A percentile compares a stretch with the other conserved stretches of the same genome.
phyloP scores from a whole-genome alignment of 2,329 filamentous ascomycete species.

The Gyromitra esculenta region DNA sequence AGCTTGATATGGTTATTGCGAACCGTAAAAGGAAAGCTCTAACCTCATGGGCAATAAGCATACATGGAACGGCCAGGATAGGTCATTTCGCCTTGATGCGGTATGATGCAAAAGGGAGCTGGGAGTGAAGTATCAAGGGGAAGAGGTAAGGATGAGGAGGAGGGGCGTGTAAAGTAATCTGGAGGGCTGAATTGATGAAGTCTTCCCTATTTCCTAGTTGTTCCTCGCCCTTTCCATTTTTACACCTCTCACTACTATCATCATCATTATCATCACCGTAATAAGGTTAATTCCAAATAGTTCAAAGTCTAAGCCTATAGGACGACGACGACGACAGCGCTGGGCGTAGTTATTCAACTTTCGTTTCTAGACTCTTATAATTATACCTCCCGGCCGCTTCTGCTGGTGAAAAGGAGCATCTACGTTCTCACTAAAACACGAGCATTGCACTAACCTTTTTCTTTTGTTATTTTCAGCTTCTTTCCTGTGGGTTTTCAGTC shows the following conservation, averaged over 20 bases:
- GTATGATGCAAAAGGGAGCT: not conserved
- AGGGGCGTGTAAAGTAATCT: not conserved
- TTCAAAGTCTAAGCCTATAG: constrained; percentile 3
- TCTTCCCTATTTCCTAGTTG: not conserved
- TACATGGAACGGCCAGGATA: not conserved
- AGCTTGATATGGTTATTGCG: constrained; percentile 3
- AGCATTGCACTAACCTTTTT: not conserved
- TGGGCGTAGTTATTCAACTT: constrained; percentile 19
- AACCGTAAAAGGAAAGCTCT: not conserved
- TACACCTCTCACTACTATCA: not conserved
- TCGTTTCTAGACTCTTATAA: not conserved
- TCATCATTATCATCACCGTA: not conserved
- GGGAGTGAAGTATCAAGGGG: not conserved
- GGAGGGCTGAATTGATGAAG: not conserved
- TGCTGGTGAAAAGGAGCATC: not conserved
- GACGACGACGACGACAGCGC: constrained; percentile 6
- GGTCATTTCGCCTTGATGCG: not conserved
- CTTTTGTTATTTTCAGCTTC: constrained; percentile 7
- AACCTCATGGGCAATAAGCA: not conserved
- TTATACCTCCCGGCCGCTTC: constrained; percentile 3
- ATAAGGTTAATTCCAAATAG: constrained; percentile 8
- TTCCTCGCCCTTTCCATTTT: not conserved
- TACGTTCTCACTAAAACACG: not conserved
- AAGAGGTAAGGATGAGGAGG: not conserved
- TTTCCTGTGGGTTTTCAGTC: not conserved